Base-by-base conservation (phyloP, 2,329 filamentous ascomycete species). In the Mycogone perniciosa region DNA sequence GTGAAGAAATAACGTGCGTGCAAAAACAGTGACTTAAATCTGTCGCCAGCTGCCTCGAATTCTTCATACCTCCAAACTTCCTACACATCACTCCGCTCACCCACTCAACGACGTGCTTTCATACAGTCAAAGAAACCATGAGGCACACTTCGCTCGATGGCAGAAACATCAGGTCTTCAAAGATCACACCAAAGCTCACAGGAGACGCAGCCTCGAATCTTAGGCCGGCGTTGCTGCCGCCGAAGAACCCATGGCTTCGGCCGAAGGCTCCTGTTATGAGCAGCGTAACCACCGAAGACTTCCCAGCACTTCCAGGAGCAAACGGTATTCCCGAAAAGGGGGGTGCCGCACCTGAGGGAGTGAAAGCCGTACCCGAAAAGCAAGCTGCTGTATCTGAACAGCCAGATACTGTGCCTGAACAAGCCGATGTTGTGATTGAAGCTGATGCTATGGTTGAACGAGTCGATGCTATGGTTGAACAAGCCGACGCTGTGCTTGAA, bases 191-290 rank as follows among this genome's bases (percentile, higher is more conserved):
- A 41, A 62, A 58, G n/a, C 37, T 41, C 35, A 43, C 50, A 56
- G 49, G 35, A 41, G 13, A 41, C 37, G 13, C 11, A 29, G 37
- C 37, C 6, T 35, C 57, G 33, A 56, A 53, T 9, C 54, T 68
- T 11, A 61, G 57, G 29, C 66, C 65, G 33, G 65, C 66, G 4
- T 67, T 64, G 4, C 65, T 65, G 6, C 66, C 66, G 5, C 65
- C 60, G 42, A 55, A 54, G 5, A 69, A 66, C 50, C 66, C 66
- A 30, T 69, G 66, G 66, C 43, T 40, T 30, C 46, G 50, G 33
- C 49, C 26, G 30, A 41, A 27, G 31, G 37, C 51, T 27, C 13
- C 29, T n/a, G 44, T 8, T n/a, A 42, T 37, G 20, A 30, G n/a
- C 4, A 31, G 9, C 5, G 11, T 41, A 26, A 30, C 31, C 2